A percentile compares a stretch with the other conserved stretches of the same genome.
Conservation (phyloP, 2,329 filamentous ascomycete species). For the Hypoxylon sp. region DNA sequence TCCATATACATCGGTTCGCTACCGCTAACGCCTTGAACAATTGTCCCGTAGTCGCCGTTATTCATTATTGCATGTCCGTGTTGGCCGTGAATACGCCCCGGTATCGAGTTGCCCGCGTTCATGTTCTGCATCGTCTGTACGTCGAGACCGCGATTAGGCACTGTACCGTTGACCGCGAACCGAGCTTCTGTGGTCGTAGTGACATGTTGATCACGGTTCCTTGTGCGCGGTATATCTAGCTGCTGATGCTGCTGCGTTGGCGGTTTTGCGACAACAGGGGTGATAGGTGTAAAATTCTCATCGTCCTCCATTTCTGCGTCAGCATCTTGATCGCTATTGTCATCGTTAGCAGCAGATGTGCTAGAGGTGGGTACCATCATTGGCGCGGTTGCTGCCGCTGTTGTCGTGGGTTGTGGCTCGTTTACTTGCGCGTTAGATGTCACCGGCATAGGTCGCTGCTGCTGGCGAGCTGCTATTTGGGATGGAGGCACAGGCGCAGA, state of each 20-base stretch:
- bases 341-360: conserved; percentile 60
- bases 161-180: conserved; percentile 62
- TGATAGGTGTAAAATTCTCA: conserved; percentile 68
- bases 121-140: conserved; percentile 65
- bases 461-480: conserved; percentile 41
- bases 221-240: conserved; percentile 62
- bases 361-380: conserved; percentile 51
- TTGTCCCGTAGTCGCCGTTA: conserved; percentile 60
- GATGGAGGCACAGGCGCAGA: conserved; percentile 33
- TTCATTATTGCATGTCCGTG: conserved; percentile 51
- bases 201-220: conserved; percentile 57
- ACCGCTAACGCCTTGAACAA: conserved; percentile 62
- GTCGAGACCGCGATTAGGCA: conserved; percentile 57
- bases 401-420: conserved; percentile 31
- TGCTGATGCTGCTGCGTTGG: conserved; percentile 57
- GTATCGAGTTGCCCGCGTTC: conserved; percentile 58
- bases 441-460: conserved; percentile 41
- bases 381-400: conserved; percentile 44
- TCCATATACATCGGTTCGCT: conserved; percentile 69
- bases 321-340: conserved; percentile 63
- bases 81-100: conserved; percentile 53
- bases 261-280: conserved; percentile 57
- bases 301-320: conserved; percentile 71
- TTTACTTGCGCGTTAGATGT: conserved; percentile 30
- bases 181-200: conserved; percentile 53